Base-by-base conservation (phyloP, 148 eudicot genomes). In the Amaranthus hypochondriacus region DNA sequence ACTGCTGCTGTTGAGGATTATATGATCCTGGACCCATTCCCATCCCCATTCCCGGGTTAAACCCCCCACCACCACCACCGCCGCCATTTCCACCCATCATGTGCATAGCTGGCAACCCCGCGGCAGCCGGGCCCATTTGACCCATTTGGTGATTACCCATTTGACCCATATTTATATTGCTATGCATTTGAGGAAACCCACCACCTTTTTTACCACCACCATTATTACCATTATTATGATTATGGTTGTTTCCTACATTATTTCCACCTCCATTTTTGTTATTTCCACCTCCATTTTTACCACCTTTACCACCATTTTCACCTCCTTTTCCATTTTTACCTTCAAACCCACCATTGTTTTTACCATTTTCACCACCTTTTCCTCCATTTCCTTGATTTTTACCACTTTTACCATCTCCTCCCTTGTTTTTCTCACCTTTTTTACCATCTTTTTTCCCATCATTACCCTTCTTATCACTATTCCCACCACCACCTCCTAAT, bases 41-140 rank as follows among this genome's bases (percentile, higher is more conserved):
- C 12, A 81, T 77, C 6, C 79, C 90, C 92, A 86, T 84, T n/a
- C 95, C 92, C 52, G 75, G 88, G 2, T 78, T 68, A 66, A 62
- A 85, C 12, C 88, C 88, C 6, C 81, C 81, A 63, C 66, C 79
- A 12, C 66, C 79, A 12, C 62, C 76, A 0, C 68, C 79, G 7
- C 62, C 69, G 28, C 81, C 80, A 28, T 28, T 28, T 28, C 39
- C 39, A 28, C 39, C 39, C 70, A 78, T 75, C 76, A 80, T 76
- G 48, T 80, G 83, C 2, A 75, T 76, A 18, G 81, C 78, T 4
- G 89, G 92, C 8, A 82, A 65, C 43, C 97, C 94, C 46, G 84
- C 84, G 0, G 79, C 87, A 0, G 90, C 76, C 71, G 84, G 83
- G 65, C 87, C 91, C 88, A 88, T 81, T 57, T 68, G 87, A 39